Percentiles rank a stretch among this genome's conserved stretches.
Conservation (phyloP, 1,284 basidiomycete species). For the Vanrija pseudolonga region DNA sequence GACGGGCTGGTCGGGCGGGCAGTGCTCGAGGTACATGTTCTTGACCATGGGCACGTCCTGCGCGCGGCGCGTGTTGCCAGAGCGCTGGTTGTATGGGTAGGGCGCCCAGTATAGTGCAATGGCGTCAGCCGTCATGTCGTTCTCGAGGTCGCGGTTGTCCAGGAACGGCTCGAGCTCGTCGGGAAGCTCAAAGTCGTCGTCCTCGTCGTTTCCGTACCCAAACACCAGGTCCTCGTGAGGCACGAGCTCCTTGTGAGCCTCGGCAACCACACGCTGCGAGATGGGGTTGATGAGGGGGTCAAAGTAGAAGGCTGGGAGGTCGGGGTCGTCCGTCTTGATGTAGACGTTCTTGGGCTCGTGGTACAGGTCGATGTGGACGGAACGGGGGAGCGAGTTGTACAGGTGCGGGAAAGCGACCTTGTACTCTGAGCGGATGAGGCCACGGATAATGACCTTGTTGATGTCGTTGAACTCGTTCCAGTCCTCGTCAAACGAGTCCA, state of each 20-base stretch:
- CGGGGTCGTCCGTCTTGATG: conserved; percentile 97
- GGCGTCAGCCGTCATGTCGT: conserved; percentile 89
- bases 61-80: conserved; percentile 86
- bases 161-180: conserved; percentile 81
- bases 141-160: conserved; percentile 74
- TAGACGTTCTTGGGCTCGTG: conserved; percentile 96
- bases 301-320: conserved; percentile 99
- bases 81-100: conserved; percentile 89
- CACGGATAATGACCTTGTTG: conserved; percentile 98
- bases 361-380: conserved; percentile 87
- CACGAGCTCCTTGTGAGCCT: conserved; percentile 77
- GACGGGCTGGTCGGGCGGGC: conserved; percentile 90
- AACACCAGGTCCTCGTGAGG: conserved; percentile 91
- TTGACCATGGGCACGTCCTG: conserved; percentile 96
- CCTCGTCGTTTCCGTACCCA: conserved; percentile 70
- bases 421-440: conserved; percentile 98
- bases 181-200: conserved; percentile 82
- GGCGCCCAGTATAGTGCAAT: conserved; percentile 99
- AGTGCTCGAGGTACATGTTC: conserved; percentile 97
- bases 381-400: conserved; percentile 96
- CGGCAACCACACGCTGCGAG: conserved; percentile 74
- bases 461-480: conserved; percentile 99
- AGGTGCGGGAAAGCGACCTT: conserved; percentile 99
- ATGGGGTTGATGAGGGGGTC: conserved; percentile 98
- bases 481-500: conserved; percentile 96